Percentiles rank a stretch among this genome's conserved stretches.
phyloP scores from a whole-genome alignment of 2,329 filamentous ascomycete genomes.

The Talaromyces sp. region DNA sequence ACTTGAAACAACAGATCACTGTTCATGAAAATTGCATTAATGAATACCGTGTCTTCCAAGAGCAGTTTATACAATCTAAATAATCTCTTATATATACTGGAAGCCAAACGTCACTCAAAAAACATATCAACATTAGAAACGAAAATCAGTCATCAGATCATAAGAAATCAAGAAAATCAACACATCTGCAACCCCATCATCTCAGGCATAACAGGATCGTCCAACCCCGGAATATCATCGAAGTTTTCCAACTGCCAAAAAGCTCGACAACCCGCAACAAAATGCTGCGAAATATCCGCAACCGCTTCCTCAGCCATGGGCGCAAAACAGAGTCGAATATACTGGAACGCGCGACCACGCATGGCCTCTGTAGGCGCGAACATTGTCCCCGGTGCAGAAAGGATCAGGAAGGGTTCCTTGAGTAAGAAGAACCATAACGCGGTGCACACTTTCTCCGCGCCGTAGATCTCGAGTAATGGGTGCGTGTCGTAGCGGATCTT shows the following conservation, averaged over 20 bases:
- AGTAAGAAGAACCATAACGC: conserved; percentile 73
- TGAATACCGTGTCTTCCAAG: background rate
- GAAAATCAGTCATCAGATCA: background rate
- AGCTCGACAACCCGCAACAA: conserved; percentile 65
- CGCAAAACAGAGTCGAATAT: conserved; percentile 79
- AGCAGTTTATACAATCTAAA: conserved; percentile 3
- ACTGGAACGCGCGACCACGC: conserved; percentile 63
- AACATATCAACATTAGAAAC: background rate
- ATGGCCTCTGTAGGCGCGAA: conserved; percentile 69
- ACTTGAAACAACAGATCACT: background rate
- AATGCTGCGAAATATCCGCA: conserved; percentile 59
- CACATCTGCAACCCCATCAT: conserved; percentile 16
- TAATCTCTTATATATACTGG: background rate
- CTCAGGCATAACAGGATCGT: conserved; percentile 9
- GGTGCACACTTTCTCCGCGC: conserved; percentile 56
- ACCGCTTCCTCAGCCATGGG: conserved; percentile 74
- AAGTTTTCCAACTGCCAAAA: conserved; percentile 74
- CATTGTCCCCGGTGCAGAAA: conserved; percentile 69
- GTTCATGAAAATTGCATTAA: background rate
- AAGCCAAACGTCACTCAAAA: background rate
- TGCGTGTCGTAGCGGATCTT: conserved; percentile 69
- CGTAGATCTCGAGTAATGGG: conserved; percentile 61
- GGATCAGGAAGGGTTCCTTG: conserved; percentile 65
- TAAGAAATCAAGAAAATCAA: background rate
- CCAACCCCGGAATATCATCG: conserved; percentile 19